phyloP scores from a whole-genome alignment of 345 rosid species.

The Carallia pectinifolia region DNA sequence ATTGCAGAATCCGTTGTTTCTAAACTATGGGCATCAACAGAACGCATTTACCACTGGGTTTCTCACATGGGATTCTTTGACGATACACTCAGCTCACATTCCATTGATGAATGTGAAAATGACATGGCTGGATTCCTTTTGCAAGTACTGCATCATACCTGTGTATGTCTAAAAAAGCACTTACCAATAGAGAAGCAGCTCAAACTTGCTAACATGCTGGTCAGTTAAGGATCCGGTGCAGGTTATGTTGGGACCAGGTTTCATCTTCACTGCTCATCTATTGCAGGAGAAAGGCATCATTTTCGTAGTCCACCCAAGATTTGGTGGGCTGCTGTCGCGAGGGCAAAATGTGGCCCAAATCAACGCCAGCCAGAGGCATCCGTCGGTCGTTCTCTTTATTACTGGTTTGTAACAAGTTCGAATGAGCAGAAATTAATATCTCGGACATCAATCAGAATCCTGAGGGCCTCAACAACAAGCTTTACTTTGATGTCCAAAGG shows the following conservation, averaged over 20 bases:
- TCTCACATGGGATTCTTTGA: constrained; percentile 16
- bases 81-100: constrained; percentile 22
- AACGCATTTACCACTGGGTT: constrained; percentile 58
- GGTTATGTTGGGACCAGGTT: neutral
- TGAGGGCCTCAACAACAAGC: neutral
- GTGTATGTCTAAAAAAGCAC: constrained; percentile 52
- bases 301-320: too few relatives aligned
- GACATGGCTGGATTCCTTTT: constrained; percentile 39
- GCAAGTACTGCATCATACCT: constrained; percentile 50
- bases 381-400: too few relatives aligned
- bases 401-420: neutral
- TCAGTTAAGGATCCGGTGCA: constrained; percentile 11
- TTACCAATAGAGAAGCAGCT: constrained; percentile 76
- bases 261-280: neutral
- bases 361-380: neutral
- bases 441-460: neutral
- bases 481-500: too few relatives aligned
- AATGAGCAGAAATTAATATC: neutral
- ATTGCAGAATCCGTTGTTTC: constrained; percentile 49
- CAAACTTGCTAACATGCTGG: constrained; percentile 56
- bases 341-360: neutral
- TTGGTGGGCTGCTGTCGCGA: too few relatives aligned
- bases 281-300: too few relatives aligned
- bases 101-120: constrained; percentile 48
- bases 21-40: constrained; percentile 55